These are phyloP conservation scores for Luvunga scandens DNA, from an alignment of 345 rosid species.

Conservation along the genomic window DNA sequence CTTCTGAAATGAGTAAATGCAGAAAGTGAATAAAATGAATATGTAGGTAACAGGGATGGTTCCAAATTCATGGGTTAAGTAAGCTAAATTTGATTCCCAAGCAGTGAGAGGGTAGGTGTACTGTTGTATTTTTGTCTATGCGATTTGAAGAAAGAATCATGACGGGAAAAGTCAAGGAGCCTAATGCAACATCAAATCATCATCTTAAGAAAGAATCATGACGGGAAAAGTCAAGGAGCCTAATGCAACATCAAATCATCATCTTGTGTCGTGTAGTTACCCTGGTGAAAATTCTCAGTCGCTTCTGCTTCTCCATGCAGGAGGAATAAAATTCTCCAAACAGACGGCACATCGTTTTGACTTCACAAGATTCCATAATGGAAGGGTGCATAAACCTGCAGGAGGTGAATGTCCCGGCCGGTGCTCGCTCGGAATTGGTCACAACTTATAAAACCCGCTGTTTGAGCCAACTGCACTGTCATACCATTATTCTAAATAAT, in stretches of 20 bases:
- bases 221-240: neutral
- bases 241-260: neutral
- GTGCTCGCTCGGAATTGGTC: too few relatives aligned
- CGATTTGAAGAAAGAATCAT: neutral
- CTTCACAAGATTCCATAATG: neutral
- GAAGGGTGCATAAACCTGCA: too few relatives aligned
- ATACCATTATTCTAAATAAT: too few relatives aligned
- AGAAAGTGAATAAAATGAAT: too few relatives aligned
- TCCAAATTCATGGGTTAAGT: neutral
- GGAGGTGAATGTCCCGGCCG: too few relatives aligned
- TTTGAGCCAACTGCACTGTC: neutral
- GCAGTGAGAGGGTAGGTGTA: neutral
- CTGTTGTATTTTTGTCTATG: neutral
- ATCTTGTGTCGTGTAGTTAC: neutral
- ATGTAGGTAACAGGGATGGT: neutral
- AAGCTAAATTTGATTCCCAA: neutral
- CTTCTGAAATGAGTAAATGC: neutral
- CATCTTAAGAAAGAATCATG: too few relatives aligned
- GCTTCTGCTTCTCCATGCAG: neutral
- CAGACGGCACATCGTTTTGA: neutral
- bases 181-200: too few relatives aligned
- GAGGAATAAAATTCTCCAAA: neutral
- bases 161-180: too few relatives aligned
- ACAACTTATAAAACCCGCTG: neutral
- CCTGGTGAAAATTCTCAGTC: neutral